phyloP scores from a whole-genome alignment of 257 asterid species.

The Galeopsis tetrahit region DNA sequence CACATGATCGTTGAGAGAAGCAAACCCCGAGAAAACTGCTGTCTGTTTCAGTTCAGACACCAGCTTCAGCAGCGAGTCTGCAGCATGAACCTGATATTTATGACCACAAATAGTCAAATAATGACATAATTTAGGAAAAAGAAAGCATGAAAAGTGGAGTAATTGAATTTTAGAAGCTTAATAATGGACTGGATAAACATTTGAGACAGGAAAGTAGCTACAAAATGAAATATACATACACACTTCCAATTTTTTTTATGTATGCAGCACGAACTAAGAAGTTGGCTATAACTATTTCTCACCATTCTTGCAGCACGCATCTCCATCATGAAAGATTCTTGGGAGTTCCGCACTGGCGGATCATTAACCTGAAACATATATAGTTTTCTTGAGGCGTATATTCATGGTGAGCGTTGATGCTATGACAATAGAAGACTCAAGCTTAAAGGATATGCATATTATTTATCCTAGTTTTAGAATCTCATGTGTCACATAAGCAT shows the following conservation, averaged over 20 bases:
- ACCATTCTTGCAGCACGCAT: constrained; percentile 94
- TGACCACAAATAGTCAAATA: constrained; percentile 24
- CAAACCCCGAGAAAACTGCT: constrained; percentile 84
- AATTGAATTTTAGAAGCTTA: not conserved
- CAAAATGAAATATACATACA: not conserved
- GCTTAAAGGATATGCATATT: not conserved
- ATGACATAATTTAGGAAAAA: not conserved
- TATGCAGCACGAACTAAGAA: not conserved
- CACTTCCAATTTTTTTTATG: not conserved
- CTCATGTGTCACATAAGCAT: not conserved
- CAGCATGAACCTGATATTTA: constrained; percentile 75
- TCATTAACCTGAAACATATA: constrained; percentile 41
- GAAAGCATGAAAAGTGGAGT: not conserved
- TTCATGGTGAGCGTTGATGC: not conserved
- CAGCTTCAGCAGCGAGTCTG: constrained; percentile 87
- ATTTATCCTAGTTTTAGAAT: too few species aligned
- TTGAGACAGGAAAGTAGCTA: not conserved
- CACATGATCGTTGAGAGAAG: constrained; percentile 87
- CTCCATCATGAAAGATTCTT: constrained; percentile 95
- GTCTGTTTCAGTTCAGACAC: constrained; percentile 94
- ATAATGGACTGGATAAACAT: constrained; percentile 2
- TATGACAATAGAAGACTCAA: constrained; percentile 10
- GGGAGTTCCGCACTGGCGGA: constrained; percentile 75
- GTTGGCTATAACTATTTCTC: constrained; percentile 26
- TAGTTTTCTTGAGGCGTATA: constrained; percentile 3